These are phyloP conservation scores for Dryas integrifolia DNA, from an alignment of 331 rosid genomes.

Conservation along the genomic window DNA sequence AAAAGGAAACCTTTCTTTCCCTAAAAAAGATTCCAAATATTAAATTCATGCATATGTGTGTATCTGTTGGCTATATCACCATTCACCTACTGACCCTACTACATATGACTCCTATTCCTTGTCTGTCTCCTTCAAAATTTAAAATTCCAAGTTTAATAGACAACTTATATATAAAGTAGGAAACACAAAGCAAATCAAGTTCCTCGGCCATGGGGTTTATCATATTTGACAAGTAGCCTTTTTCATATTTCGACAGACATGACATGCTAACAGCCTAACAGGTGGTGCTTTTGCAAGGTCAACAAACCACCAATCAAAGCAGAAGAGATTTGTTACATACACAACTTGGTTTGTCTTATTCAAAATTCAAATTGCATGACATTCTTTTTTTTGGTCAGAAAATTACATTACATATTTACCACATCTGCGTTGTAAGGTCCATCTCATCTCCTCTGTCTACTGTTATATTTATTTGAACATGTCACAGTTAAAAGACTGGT, in stretches of 20 bases:
- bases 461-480: not conserved
- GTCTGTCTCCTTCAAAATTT: not conserved
- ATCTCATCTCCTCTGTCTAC: not conserved
- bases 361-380: constrained; percentile 12
- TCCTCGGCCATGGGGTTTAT: not conserved
- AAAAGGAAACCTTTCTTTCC: too few species aligned
- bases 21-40: not conserved
- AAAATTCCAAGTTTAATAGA: not conserved
- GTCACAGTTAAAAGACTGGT: too few species aligned
- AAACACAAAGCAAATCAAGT: not conserved
- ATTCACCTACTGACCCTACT: not conserved
- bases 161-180: too few species aligned
- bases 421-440: not conserved
- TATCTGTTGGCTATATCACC: not conserved
- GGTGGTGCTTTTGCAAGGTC: not conserved
- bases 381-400: not conserved
- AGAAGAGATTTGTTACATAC: not conserved
- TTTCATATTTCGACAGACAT: not conserved
- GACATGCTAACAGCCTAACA: not conserved
- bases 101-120: not conserved
- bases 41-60: not conserved
- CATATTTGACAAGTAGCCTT: not conserved
- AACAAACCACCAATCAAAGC: not conserved
- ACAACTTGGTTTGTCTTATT: not conserved
- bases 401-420: not conserved